Conservation (phyloP, 2,329 filamentous ascomycete species). For the Cyphellophora europaea region DNA sequence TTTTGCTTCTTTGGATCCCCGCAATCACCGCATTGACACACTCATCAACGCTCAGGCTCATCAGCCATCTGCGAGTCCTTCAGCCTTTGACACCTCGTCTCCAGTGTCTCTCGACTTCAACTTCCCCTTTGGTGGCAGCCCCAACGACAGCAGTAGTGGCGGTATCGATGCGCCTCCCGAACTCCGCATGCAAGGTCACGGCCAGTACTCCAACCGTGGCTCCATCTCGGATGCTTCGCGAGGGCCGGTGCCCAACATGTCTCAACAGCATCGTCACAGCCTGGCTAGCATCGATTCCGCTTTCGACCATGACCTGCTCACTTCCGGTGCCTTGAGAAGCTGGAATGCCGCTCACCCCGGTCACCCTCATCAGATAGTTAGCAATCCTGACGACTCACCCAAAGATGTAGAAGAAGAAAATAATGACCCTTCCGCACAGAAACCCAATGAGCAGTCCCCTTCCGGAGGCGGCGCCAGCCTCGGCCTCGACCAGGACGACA, state of each 20-base stretch:
- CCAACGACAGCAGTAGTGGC: slow-evolving; percentile 15
- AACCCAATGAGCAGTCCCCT: slow-evolving; percentile 12
- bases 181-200: slow-evolving; percentile 10
- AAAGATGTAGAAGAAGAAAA: slow-evolving; percentile 1
- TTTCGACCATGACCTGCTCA: slow-evolving; percentile 14
- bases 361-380: slow-evolving; percentile 10
- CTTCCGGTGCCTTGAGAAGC: slow-evolving; percentile 8
- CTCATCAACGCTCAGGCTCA: slow-evolving; percentile 9
- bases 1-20: slow-evolving; percentile 3
- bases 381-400: slow-evolving; percentile 12
- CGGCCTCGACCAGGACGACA: slow-evolving; percentile 50
- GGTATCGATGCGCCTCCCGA: slow-evolving; percentile 16
- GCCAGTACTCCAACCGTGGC: slow-evolving; percentile 11
- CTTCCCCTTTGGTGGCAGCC: slow-evolving; percentile 15
- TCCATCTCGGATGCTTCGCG: slow-evolving; percentile 3
- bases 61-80: slow-evolving; percentile 6
- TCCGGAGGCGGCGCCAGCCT: too few relatives aligned
- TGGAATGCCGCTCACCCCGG: not conserved
- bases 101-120: slow-evolving; percentile 13
- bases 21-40: slow-evolving; percentile 13
- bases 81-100: slow-evolving; percentile 13
- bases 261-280: slow-evolving; percentile 14
- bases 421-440: not conserved
- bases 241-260: slow-evolving; percentile 3
- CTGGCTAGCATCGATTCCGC: slow-evolving; percentile 17